phyloP scores from a whole-genome alignment of 345 rosid genomes.

The Aquilaria yunnanensis region DNA sequence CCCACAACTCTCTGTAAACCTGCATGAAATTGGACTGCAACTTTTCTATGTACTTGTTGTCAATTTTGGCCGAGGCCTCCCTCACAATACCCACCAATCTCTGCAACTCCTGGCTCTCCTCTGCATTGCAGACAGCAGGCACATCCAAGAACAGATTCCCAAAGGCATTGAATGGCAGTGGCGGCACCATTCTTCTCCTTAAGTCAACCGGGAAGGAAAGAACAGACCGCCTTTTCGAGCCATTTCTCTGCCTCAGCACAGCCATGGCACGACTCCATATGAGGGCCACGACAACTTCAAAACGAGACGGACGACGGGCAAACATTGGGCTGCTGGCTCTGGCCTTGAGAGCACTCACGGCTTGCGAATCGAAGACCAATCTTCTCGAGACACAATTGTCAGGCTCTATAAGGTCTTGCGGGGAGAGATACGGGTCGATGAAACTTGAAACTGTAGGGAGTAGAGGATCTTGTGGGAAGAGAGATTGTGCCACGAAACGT shows the following conservation, averaged over 20 bases:
- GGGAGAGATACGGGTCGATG: no score
- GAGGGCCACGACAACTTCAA: conserved; percentile 4
- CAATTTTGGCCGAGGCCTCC: neutral
- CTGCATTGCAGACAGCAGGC: neutral
- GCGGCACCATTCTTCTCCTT: conserved; percentile 9
- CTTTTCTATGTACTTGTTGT: neutral
- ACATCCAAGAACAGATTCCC: conserved; percentile 1
- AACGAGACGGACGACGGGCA: neutral
- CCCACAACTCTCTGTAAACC: neutral
- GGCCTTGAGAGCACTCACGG: neutral
- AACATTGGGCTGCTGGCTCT: neutral
- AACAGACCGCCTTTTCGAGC: conserved; percentile 12
- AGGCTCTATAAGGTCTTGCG: no score
- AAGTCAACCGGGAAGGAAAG: conserved; percentile 18
- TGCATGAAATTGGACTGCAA: neutral
- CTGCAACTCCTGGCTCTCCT: neutral
- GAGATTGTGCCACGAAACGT: neutral
- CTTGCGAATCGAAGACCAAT: neutral
- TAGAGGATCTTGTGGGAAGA: neutral
- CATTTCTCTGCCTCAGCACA: conserved; percentile 8
- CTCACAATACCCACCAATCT: neutral
- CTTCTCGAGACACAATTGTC: neutral
- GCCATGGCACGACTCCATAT: conserved; percentile 8
- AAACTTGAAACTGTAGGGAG: neutral
- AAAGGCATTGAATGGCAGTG: neutral